These are phyloP conservation scores for Didymella segeticola DNA, from an alignment of 2,329 filamentous ascomycete genomes.

Conservation along the genomic window DNA sequence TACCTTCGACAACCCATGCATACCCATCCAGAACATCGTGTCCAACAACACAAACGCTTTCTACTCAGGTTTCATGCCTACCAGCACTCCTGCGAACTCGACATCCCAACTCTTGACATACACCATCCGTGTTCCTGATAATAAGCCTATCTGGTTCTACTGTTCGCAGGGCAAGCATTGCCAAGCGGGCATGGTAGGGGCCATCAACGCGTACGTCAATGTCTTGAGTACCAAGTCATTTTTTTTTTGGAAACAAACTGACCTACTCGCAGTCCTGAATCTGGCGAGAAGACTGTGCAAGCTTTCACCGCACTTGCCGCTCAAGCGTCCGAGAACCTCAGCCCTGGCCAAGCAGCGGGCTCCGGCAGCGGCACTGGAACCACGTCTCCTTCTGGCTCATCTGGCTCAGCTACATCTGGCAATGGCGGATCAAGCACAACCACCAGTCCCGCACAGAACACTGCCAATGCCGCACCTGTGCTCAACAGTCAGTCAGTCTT, in stretches of 20 bases:
- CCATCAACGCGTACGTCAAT: conserved; percentile 73
- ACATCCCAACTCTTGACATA: conserved; percentile 65
- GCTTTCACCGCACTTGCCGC: conserved; percentile 48
- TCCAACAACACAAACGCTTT: conserved; percentile 61
- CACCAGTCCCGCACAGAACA: conserved; percentile 31
- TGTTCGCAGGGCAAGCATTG: conserved; percentile 79
- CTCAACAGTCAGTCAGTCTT: conserved; percentile 33
- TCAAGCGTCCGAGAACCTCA: conserved; percentile 50
- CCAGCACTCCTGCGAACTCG: conserved; percentile 44
- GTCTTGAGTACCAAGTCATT: not conserved
- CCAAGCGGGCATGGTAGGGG: conserved; percentile 75
- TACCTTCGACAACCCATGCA: conserved; percentile 73
- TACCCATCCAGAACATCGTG: conserved; percentile 60
- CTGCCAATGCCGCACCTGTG: conserved; percentile 34
- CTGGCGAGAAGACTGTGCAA: conserved; percentile 47
- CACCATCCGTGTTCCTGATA: conserved; percentile 72
- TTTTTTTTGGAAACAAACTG: conserved; percentile 14
- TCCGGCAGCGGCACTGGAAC: conserved; percentile 17
- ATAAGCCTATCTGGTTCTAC: conserved; percentile 78
- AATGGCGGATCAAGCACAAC: conserved; percentile 19
- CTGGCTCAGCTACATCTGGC: conserved; percentile 16
- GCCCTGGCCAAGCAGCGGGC: conserved; percentile 45
- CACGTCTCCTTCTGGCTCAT: conserved; percentile 17
- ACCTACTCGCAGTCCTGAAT: conserved; percentile 32
- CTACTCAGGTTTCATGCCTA: conserved; percentile 70